Base-by-base conservation (phyloP, 768 basidiomycete species). In the Lepiota brunneoincarnata region DNA sequence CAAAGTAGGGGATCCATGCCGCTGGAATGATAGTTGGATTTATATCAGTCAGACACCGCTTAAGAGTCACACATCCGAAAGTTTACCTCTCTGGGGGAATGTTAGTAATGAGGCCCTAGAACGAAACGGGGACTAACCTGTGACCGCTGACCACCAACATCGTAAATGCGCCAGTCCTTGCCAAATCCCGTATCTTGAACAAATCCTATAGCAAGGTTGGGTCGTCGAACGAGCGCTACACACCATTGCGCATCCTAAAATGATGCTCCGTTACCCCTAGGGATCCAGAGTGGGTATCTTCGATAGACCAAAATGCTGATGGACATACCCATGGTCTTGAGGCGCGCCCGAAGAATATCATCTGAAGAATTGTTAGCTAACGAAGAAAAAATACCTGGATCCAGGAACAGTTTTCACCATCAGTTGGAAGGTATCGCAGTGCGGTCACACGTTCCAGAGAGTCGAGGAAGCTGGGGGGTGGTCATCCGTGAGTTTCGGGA, bases 241-340 rank as follows among this genome's bases (percentile, higher is more conserved):
- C 61, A 79, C 80, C 74, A 6, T 67, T 64, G 6, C 62, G 76
- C 67, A 88, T 81, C 59, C 77, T 81, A 59, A 90, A 87, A 31
- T 78, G 77, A 65, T 90, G 82, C 64, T 89, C 88, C 6, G 83
- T 83, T 17, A 86, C 86, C 4, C 87, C 87, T 71, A 38, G 18
- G 24, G 50, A n/a, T n/a, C 39, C 34, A 31, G 31, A 31, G 31
- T 24, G 42, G 2, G 20, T 49, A 36, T 42, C n/a, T 48, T 4
- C 12, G 14, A n/a, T 21, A 44, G 36, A 51, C 23, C 31, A 43
- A 21, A 56, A 20, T 6, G 31, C 28, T 59, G 7, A 9, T 10
- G 11, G 31, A 31, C 66, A 6, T 43, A 74, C 78, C 69, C 46
- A 65, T 69, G 2, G 84, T 85, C 67, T 87, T 88, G 45, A 89